phyloP scores from a whole-genome alignment of 768 basidiomycete genomes.

The Boletus subcaerulescens region DNA sequence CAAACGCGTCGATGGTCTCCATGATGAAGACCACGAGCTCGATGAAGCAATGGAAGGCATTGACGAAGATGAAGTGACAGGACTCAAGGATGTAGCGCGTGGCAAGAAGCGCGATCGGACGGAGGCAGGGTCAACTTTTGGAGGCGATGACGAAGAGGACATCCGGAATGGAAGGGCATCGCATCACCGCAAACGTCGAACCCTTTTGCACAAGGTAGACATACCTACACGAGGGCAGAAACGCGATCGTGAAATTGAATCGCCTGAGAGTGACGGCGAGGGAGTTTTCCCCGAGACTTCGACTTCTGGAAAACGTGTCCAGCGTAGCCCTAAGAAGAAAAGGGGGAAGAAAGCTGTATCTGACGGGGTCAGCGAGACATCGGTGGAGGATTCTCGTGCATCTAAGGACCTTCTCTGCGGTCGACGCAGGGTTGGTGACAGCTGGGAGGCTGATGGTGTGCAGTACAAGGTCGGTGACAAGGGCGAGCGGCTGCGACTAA shows the following conservation, averaged over 20 bases:
- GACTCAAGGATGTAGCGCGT: conserved; percentile 34
- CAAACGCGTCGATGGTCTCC: conserved; percentile 34
- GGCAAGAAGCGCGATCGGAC: conserved; percentile 77
- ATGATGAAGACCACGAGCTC: conserved; percentile 47
- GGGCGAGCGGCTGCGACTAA: conserved; percentile 66
- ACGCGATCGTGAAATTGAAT: conserved; percentile 58
- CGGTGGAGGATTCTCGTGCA: conserved; percentile 45
- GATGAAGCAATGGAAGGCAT: conserved; percentile 37
- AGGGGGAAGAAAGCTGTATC: conserved; percentile 45
- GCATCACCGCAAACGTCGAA: conserved; percentile 56
- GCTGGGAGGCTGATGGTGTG: conserved; percentile 72
- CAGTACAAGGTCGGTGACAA: conserved; percentile 69
- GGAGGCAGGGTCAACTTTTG: conserved; percentile 70
- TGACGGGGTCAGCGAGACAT: conserved; percentile 46
- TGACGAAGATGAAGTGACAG: conserved; percentile 42
- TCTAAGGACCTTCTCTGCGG: conserved; percentile 53
- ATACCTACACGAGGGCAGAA: conserved; percentile 54
- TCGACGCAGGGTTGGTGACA: conserved; percentile 63
- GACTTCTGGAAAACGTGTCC: conserved; percentile 4
- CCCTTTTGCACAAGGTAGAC: conserved; percentile 52
- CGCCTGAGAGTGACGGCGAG: conserved; percentile 35
- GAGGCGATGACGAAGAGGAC: conserved; percentile 49
- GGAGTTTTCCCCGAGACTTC: conserved; percentile 10
- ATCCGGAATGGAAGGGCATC: conserved; percentile 41
- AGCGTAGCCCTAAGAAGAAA: conserved; percentile 44